Base-by-base conservation (phyloP, 177 flowering plant genomes). In the Telopea speciosissima region DNA sequence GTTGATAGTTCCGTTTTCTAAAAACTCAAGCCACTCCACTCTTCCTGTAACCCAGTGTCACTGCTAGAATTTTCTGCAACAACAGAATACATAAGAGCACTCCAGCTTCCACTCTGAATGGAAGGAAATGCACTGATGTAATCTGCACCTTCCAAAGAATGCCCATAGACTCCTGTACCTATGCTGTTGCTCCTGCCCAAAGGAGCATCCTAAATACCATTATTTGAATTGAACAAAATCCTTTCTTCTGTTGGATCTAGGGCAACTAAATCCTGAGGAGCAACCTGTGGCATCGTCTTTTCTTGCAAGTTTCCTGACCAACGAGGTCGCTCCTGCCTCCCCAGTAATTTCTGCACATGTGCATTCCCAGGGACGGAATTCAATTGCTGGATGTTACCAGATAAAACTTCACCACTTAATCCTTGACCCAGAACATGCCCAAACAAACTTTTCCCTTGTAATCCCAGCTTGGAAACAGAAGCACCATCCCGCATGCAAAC, bases 41-140 rank as follows among this genome's bases (percentile, higher is more conserved):
- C n/a, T n/a, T n/a, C n/a, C n/a, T n/a, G n/a, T n/a, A n/a, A n/a
- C n/a, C n/a, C n/a, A n/a, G n/a, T n/a, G n/a, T n/a, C n/a, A n/a
- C n/a, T n/a, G n/a, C n/a, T n/a, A n/a, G n/a, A n/a, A n/a, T n/a
- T n/a, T 81, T 90, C 98, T 65, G 85, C 93, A 12, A 88, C 89
- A 73, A 93, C 94, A 76, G 96, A 89, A 75, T 90, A 94, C 96
- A 90, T 90, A 28, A 92, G 88, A 66, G 98, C 98, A 80, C 91
- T 89, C 93, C 94, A 90, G 69, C 86, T 88, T 64, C 95, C 91
- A 83, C 89, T 83, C 70, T 91, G 91, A 68, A 85, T 31, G 28
- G 89, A 85, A 44, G 91, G 82, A 75, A 84, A 83, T 45, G 70
- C 70, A 73, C 76, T 78, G 17, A 73, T 23, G 71, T 49, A 65